Evolutionary conservation across 176 grass and related monocot genomes (phyloP).

Genomic region (Poa annua): DNA sequence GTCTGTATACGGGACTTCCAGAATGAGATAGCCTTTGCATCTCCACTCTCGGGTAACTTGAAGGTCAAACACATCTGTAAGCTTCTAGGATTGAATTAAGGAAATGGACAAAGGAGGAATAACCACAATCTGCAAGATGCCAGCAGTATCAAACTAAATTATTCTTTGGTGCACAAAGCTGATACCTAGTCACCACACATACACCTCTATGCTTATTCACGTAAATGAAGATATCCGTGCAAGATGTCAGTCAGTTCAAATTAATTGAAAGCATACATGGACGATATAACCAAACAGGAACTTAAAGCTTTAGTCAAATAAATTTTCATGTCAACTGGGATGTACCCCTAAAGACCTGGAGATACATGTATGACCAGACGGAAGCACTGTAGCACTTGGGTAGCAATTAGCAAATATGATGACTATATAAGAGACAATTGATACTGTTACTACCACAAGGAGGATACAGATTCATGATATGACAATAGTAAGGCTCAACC

Average conservation of each 20-base stretch:
- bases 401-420: constrained; percentile 16
- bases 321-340: background rate
- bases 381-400: background rate
- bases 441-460: constrained; percentile 15
- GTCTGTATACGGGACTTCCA: constrained; percentile 52
- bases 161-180: background rate
- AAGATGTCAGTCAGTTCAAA: background rate
- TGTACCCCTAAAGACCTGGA: constrained; percentile 11
- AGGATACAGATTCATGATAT: constrained; percentile 50
- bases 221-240: background rate
- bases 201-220: background rate
- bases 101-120: constrained; percentile 23
- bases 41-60: constrained; percentile 52
- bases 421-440: constrained; percentile 12
- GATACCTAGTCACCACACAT: constrained; percentile 1
- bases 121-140: background rate
- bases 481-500: constrained; percentile 66
- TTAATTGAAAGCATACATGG: background rate
- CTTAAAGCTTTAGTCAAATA: background rate
- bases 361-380: background rate
- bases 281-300: background rate
- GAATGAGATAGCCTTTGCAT: constrained; percentile 64
- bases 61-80: constrained; percentile 69
- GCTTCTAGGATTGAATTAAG: constrained; percentile 69
- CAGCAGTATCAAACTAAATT: background rate